These are phyloP conservation scores for Fusarium subglutinans DNA, from an alignment of 2,329 filamentous ascomycete species.

Conservation along the genomic window DNA sequence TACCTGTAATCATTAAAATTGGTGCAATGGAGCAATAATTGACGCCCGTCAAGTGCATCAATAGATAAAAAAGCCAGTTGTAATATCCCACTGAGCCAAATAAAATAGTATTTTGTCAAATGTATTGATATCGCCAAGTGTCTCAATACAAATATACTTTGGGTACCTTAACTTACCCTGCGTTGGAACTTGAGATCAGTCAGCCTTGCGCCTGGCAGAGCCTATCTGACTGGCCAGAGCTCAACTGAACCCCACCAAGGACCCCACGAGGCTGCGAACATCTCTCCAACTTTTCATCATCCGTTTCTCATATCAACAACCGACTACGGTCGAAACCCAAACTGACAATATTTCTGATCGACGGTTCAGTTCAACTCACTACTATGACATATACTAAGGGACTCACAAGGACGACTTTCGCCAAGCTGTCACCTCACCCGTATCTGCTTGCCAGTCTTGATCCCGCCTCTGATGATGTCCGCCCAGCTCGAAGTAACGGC, in stretches of 20 bases:
- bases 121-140: neutral
- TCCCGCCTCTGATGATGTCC: constrained; percentile 57
- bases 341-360: neutral
- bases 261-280: constrained; percentile 39
- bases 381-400: constrained; percentile 49
- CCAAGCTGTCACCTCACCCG: constrained; percentile 87
- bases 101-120: neutral
- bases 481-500: constrained; percentile 80
- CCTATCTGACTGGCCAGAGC: constrained; percentile 18
- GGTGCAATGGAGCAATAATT: neutral
- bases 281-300: constrained; percentile 43
- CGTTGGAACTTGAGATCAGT: neutral
- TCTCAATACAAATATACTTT: neutral
- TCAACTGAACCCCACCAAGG: neutral
- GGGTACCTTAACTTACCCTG: constrained; percentile 11
- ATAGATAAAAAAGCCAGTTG: neutral
- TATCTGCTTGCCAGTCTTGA: constrained; percentile 91
- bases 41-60: no score
- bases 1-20: neutral
- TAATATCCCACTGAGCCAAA: neutral
- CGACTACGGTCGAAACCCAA: neutral
- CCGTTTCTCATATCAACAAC: neutral
- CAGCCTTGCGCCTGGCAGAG: constrained; percentile 29
- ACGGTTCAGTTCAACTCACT: neutral
- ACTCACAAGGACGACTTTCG: constrained; percentile 76